These are phyloP conservation scores for Bocquillonia castaneifolia DNA, from an alignment of 441 rosid genomes.

Conservation along the genomic window DNA sequence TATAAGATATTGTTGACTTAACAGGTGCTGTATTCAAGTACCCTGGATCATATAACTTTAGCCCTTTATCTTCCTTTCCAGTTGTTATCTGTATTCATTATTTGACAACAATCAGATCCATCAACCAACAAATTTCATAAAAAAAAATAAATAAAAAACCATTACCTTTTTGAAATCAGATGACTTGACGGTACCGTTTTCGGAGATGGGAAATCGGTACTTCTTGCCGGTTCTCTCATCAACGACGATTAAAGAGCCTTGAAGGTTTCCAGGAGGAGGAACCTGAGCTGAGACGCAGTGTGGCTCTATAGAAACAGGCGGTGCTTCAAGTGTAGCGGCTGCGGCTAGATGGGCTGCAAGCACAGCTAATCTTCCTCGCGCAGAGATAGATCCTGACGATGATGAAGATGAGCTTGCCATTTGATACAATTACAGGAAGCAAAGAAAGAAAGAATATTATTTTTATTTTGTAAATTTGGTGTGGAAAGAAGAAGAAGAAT, in stretches of 20 bases:
- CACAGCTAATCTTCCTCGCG: conserved; percentile 58
- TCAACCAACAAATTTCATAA: not conserved
- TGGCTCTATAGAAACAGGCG: conserved; percentile 34
- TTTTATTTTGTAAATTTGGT: too few species aligned
- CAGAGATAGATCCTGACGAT: conserved; percentile 29
- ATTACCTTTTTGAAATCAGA: conserved; percentile 76
- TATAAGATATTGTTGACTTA: conserved; percentile 69
- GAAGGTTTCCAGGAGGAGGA: conserved; percentile 47
- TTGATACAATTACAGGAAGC: too few species aligned
- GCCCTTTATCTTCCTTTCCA: conserved; percentile 74
- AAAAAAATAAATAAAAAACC: not conserved
- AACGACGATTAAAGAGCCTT: conserved; percentile 52
- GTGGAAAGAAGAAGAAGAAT: too few species aligned
- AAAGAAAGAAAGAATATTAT: too few species aligned
- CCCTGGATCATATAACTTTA: conserved; percentile 87
- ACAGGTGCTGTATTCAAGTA: conserved; percentile 93
- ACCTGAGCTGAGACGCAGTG: conserved; percentile 49
- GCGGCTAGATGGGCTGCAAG: conserved; percentile 60
- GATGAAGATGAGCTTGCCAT: conserved; percentile 15
- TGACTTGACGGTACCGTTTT: conserved; percentile 66
- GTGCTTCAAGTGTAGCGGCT: conserved; percentile 12
- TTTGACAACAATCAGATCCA: not conserved
- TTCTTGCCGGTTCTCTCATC: conserved; percentile 77
- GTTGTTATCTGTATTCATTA: conserved; percentile 48
- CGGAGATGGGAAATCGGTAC: conserved; percentile 56